Evolutionary conservation across 805 yeast genomes (phyloP).

Genomic region (Candida tammaniensis): DNA sequence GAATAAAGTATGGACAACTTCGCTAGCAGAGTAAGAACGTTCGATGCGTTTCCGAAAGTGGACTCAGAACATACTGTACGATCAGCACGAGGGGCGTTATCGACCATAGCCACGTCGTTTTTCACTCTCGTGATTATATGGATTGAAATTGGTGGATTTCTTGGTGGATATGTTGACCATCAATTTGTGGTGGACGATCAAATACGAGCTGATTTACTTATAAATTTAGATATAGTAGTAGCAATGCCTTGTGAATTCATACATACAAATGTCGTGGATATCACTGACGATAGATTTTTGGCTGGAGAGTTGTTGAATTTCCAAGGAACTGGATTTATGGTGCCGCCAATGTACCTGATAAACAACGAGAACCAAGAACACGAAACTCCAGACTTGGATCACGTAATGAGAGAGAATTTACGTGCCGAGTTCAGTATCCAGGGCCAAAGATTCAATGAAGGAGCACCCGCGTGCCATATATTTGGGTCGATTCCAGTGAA

Average conservation of each 20-base stretch:
- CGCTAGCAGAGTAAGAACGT: constrained; percentile 39
- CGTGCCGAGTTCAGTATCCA: constrained; percentile 57
- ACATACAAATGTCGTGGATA: constrained; percentile 74
- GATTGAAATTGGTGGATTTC: constrained; percentile 79
- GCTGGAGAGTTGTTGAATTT: constrained; percentile 75
- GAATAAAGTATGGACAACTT: constrained; percentile 30
- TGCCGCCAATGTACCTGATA: constrained; percentile 46
- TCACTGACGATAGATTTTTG: constrained; percentile 70
- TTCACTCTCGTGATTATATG: constrained; percentile 68
- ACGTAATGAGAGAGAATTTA: constrained; percentile 61
- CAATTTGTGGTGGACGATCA: constrained; percentile 71
- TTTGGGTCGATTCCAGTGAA: constrained; percentile 82
- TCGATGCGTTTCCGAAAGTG: constrained; percentile 48
- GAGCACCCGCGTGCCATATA: constrained; percentile 80
- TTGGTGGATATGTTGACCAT: constrained; percentile 79
- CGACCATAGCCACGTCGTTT: constrained; percentile 63
- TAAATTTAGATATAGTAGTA: constrained; percentile 78
- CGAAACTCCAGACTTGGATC: constrained; percentile 63
- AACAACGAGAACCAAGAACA: constrained; percentile 45
- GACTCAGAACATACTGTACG: constrained; percentile 59
- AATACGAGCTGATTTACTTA: constrained; percentile 53
- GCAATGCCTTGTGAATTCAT: constrained; percentile 80
- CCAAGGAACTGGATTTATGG: constrained; percentile 58
- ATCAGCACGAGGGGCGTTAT: constrained; percentile 73
- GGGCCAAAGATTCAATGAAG: constrained; percentile 45